phyloP scores from a whole-genome alignment of 768 basidiomycete species.

The Hygrocybe punicea region DNA sequence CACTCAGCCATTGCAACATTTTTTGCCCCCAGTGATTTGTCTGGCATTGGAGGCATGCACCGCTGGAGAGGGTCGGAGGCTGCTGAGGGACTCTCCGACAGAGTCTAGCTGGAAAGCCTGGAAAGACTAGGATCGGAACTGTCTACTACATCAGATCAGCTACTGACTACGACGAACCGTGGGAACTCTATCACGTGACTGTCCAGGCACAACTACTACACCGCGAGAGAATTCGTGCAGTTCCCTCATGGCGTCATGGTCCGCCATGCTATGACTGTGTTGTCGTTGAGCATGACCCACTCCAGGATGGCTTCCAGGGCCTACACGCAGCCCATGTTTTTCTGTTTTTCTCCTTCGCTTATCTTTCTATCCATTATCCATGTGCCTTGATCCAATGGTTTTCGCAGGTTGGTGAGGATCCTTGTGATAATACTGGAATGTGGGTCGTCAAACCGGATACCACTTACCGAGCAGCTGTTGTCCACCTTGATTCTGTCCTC shows the following conservation, averaged over 20 bases:
- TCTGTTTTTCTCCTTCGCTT: conserved; percentile 22
- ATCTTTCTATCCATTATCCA: conserved; percentile 13
- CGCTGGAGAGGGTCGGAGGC: too few species aligned
- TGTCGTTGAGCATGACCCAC: conserved; percentile 16
- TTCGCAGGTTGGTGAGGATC: conserved; percentile 5
- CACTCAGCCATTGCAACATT: too few species aligned
- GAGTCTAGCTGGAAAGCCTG: too few species aligned
- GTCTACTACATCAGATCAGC: too few species aligned
- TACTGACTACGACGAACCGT: too few species aligned
- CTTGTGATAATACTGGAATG: conserved; percentile 22
- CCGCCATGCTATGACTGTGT: conserved; percentile 20
- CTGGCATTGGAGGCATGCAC: conserved; percentile 27
- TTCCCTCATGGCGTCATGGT: conserved; percentile 20
- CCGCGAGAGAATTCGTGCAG: conserved; percentile 23
- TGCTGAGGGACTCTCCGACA: too few species aligned
- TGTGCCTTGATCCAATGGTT: conserved; percentile 31
- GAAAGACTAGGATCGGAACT: too few species aligned
- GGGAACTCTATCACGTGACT: too few species aligned
- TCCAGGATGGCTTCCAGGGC: conserved; percentile 16
- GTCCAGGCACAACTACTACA: too few species aligned
- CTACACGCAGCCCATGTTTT: conserved; percentile 21
- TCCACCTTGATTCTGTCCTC: conserved; percentile 28
- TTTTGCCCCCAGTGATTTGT: conserved; percentile 28
- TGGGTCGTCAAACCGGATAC: conserved; percentile 23
- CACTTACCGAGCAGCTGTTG: not conserved